Percentiles rank a stretch among this genome's conserved stretches.
phyloP scores from a whole-genome alignment of 495 filamentous ascomycete genomes.

The Penicillium lagena region DNA sequence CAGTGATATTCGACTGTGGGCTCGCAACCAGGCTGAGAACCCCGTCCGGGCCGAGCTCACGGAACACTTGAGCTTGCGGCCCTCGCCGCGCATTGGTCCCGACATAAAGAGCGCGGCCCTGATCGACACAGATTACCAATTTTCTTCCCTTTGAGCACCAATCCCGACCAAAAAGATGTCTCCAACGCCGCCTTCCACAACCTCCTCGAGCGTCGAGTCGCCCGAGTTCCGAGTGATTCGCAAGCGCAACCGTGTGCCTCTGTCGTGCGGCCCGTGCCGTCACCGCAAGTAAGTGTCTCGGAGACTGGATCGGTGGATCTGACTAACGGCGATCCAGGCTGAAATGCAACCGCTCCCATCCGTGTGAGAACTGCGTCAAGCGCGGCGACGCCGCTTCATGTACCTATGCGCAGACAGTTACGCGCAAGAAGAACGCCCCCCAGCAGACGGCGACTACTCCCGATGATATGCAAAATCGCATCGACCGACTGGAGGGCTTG shows the following conservation, averaged over 20 bases:
- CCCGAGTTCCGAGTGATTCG: conserved; percentile 88
- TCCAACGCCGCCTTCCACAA: conserved; percentile 86
- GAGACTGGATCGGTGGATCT: conserved; percentile 12
- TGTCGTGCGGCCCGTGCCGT: conserved; percentile 91
- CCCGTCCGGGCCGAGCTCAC: neutral
- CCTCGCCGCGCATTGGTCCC: neutral
- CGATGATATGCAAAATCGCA: conserved; percentile 98
- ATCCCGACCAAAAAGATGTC: conserved; percentile 51
- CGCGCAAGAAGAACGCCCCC: conserved; percentile 67
- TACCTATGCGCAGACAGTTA: conserved; percentile 76
- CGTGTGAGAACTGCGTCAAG: conserved; percentile 95
- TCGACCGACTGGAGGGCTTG: conserved; percentile 91
- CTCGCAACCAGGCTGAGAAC: neutral
- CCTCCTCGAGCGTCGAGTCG: conserved; percentile 71
- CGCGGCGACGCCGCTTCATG: conserved; percentile 78
- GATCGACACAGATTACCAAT: neutral
- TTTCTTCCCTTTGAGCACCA: neutral
- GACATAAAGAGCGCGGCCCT: neutral
- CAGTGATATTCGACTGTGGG: neutral
- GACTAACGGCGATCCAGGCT: conserved; percentile 47
- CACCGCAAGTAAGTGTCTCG: conserved; percentile 75
- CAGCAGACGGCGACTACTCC: conserved; percentile 55
- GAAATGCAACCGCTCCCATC: conserved; percentile 90
- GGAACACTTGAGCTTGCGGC: neutral
- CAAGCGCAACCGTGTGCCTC: conserved; percentile 88